phyloP scores from a whole-genome alignment of 768 basidiomycete genomes.

The Pseudohyphozyma bogoriensis region DNA sequence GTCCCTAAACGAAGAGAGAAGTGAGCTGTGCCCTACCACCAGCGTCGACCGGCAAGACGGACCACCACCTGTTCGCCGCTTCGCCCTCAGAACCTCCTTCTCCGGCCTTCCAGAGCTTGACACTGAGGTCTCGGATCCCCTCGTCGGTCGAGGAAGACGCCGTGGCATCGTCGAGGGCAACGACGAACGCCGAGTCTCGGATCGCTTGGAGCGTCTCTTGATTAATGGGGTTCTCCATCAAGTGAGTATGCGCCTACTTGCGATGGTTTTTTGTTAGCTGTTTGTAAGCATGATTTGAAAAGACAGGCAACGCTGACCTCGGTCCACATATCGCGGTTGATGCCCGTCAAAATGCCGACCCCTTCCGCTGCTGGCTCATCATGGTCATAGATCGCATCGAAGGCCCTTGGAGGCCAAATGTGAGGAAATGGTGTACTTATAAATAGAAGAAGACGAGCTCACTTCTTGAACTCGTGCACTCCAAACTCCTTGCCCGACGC shows the following conservation, averaged over 20 bases:
- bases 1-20: slow-evolving; percentile 42
- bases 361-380: slow-evolving; percentile 4
- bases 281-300: not conserved
- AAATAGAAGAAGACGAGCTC: slow-evolving; percentile 17
- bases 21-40: not conserved
- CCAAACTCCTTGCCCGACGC: slow-evolving; percentile 52
- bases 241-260: slow-evolving; percentile 36
- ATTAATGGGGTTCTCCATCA: slow-evolving; percentile 46
- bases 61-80: slow-evolving; percentile 77
- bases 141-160: slow-evolving; percentile 41
- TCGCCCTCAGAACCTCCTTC: slow-evolving; percentile 44
- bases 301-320: slow-evolving; percentile 46
- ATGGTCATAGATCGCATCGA: slow-evolving; percentile 7
- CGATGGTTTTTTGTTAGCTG: not conserved
- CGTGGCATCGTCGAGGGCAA: slow-evolving; percentile 70
- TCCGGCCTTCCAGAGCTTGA: slow-evolving; percentile 16
- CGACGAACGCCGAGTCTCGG: slow-evolving; percentile 75
- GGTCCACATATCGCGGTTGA: slow-evolving; percentile 83
- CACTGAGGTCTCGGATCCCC: slow-evolving; percentile 17
- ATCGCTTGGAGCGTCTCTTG: slow-evolving; percentile 59
- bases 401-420: not conserved
- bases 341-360: slow-evolving; percentile 72
- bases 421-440: too few species aligned
- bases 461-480: slow-evolving; percentile 65
- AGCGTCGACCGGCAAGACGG: not conserved